Percentiles rank a stretch among this genome's conserved stretches.
Conservation (phyloP, 805 yeast genomes). For the Wickerhamomyces canadensis region DNA sequence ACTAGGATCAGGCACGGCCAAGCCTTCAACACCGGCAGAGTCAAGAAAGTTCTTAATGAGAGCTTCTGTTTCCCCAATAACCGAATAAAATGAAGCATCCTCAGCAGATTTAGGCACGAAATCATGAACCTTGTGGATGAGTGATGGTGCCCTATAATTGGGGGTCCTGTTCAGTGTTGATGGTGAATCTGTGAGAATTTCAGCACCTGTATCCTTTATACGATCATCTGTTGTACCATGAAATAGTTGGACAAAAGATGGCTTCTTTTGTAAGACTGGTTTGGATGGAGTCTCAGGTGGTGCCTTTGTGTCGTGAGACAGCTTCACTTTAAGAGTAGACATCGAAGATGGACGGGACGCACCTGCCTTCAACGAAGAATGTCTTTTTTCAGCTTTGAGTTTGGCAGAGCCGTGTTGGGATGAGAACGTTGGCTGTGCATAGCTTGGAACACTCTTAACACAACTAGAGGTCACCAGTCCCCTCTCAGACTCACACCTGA, state of each 20-base stretch:
- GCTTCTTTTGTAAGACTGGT: slow-evolving; percentile 6
- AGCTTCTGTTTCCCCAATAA: slow-evolving; percentile 4
- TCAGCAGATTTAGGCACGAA: not conserved
- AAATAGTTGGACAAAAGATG: slow-evolving; percentile 8
- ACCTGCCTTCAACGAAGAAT: slow-evolving; percentile 7
- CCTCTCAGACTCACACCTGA: too few relatives aligned
- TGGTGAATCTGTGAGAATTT: too few relatives aligned
- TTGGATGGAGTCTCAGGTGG: not conserved
- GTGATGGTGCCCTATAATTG: slow-evolving; percentile 11
- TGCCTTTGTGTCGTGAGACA: too few relatives aligned
- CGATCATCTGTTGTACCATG: not conserved
- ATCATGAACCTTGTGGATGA: slow-evolving; percentile 2
- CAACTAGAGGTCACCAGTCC: not conserved
- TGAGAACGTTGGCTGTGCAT: slow-evolving; percentile 20
- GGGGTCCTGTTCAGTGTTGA: slow-evolving; percentile 7
- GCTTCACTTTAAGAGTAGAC: not conserved
- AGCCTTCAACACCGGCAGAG: not conserved
- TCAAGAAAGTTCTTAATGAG: slow-evolving; percentile 4
- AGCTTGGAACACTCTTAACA: slow-evolving; percentile 11
- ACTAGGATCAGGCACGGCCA: not conserved
- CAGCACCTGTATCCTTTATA: not conserved
- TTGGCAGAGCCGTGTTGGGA: slow-evolving; percentile 3
- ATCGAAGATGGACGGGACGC: slow-evolving; percentile 6
- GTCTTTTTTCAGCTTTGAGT: not conserved
- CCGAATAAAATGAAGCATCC: not conserved